These are phyloP conservation scores for Fusarium circinatum DNA, from an alignment of 2,329 filamentous ascomycete species.

Conservation along the genomic window DNA sequence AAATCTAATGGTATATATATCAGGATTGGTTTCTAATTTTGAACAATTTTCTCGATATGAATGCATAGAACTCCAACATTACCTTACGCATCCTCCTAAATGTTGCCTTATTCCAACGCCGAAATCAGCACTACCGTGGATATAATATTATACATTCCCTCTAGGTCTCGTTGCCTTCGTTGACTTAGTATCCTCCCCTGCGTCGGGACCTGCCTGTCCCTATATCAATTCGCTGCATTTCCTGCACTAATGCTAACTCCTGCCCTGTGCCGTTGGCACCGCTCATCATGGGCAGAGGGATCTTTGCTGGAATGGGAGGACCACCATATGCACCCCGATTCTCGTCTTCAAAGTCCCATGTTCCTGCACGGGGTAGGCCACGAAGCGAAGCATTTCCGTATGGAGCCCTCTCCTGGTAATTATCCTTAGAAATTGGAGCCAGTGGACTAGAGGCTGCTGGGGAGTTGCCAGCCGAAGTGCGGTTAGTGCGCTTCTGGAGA, in stretches of 20 bases:
- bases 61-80: slow-evolving; percentile 26
- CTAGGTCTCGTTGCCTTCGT: slow-evolving; percentile 31
- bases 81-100: slow-evolving; percentile 3
- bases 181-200: slow-evolving; percentile 55
- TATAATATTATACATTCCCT: slow-evolving; percentile 40
- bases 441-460: slow-evolving; percentile 59
- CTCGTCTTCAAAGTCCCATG: slow-evolving; percentile 65
- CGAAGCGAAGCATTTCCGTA: slow-evolving; percentile 48
- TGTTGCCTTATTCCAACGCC: slow-evolving; percentile 31
- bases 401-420: slow-evolving; percentile 57
- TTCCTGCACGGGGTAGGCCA: slow-evolving; percentile 57
- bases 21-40: slow-evolving; percentile 19
- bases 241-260: slow-evolving; percentile 72
- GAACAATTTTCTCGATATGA: background rate
- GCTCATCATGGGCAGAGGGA: slow-evolving; percentile 68
- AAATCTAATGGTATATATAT: background rate
- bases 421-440: slow-evolving; percentile 63
- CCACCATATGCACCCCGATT: slow-evolving; percentile 59
- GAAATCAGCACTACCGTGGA: slow-evolving; percentile 23
- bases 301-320: slow-evolving; percentile 76
- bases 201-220: slow-evolving; percentile 68
- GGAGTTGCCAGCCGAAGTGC: slow-evolving; percentile 53
- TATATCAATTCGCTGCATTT: slow-evolving; percentile 75
- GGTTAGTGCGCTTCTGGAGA: slow-evolving; percentile 71
- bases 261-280: slow-evolving; percentile 56